phyloP scores from a whole-genome alignment of 2,329 filamentous ascomycete species.

The Colletotrichum chrysophilum region DNA sequence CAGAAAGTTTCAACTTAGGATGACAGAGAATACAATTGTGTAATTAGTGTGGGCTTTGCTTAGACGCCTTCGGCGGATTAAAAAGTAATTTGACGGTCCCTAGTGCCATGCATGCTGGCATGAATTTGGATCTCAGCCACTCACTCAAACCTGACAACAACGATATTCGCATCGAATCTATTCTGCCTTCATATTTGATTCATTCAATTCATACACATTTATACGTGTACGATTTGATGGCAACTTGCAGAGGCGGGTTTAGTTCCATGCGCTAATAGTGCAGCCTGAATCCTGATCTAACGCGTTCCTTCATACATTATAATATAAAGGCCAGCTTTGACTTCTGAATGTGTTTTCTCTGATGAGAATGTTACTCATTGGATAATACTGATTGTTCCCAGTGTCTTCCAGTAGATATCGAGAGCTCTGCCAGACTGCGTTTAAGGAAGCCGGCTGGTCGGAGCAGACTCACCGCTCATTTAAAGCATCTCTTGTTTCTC shows the following conservation, averaged over 20 bases:
- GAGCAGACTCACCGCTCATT: not conserved
- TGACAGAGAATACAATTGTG: rapidly evolving
- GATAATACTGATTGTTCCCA: not conserved
- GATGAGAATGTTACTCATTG: too few species aligned
- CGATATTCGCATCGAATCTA: too few species aligned
- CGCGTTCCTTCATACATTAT: not conserved
- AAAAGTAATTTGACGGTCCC: not conserved
- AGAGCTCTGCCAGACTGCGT: not conserved
- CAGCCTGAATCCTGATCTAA: not conserved
- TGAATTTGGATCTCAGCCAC: not conserved
- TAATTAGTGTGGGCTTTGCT: rapidly evolving
- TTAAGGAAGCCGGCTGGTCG: not conserved
- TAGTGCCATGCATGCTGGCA: rapidly evolving
- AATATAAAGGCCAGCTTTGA: not conserved
- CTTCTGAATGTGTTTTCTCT: too few species aligned
- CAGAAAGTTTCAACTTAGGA: not conserved
- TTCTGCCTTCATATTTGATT: too few species aligned
- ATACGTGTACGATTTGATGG: rapidly evolving
- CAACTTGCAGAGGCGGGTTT: rapidly evolving
- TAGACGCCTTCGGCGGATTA: rapidly evolving
- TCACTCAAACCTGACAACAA: too few species aligned
- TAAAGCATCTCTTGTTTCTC: rapidly evolving
- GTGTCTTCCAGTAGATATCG: not conserved
- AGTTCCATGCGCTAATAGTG: rapidly evolving
- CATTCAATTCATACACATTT: rapidly evolving